These are phyloP conservation scores for Gonium pectorale DNA, from an alignment of 139 green algal species.

Conservation along the genomic window DNA sequence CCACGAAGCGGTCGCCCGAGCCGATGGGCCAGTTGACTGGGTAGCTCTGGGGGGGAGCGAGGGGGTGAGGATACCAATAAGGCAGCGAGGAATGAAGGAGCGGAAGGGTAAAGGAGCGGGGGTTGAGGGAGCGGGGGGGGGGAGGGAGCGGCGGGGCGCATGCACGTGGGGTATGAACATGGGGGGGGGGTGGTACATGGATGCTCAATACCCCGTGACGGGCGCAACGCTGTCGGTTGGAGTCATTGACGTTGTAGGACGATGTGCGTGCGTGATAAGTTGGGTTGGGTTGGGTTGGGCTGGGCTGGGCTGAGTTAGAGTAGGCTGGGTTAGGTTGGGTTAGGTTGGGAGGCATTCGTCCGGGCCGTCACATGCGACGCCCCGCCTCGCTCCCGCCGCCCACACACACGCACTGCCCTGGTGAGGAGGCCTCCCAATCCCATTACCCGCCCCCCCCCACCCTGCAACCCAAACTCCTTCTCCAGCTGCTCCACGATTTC, in stretches of 20 bases:
- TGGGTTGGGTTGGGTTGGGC: too few relatives aligned
- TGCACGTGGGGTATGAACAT: not conserved
- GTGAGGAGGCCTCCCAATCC: not conserved
- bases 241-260: too few relatives aligned
- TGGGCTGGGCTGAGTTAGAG: too few relatives aligned
- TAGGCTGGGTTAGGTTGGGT: too few relatives aligned
- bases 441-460: not conserved
- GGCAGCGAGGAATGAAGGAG: not conserved
- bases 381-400: not conserved
- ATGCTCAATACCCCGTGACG: too few relatives aligned
- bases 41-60: conserved; percentile 54
- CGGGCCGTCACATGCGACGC: not conserved
- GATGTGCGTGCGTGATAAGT: too few relatives aligned
- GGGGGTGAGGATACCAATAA: conserved; percentile 66
- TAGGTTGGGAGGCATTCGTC: not conserved
- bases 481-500: conserved; percentile 88
- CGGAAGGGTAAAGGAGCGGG: not conserved
- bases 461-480: conserved; percentile 62
- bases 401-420: not conserved
- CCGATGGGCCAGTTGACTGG: conserved; percentile 87
- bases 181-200: not conserved
- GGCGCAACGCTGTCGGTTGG: too few relatives aligned
- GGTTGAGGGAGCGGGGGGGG: not conserved
- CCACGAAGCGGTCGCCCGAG: conserved; percentile 70
- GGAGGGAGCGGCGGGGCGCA: too few relatives aligned